Evolutionary conservation across 148 eudicot species (phyloP).

Genomic region (Cornus suecica): DNA sequence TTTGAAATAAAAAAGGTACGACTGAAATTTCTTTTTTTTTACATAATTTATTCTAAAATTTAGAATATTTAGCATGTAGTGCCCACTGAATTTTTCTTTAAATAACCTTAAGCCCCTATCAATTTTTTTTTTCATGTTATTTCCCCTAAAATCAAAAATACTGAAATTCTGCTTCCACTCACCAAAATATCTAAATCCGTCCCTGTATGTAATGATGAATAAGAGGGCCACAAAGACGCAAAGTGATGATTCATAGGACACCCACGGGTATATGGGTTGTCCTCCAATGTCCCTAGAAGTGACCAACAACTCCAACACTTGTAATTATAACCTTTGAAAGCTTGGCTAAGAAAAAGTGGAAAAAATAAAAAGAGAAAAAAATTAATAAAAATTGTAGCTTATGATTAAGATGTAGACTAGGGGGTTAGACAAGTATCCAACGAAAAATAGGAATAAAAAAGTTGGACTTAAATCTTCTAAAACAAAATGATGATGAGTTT

Average conservation of each 20-base stretch:
- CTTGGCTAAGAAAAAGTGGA: slow-evolving; percentile 11
- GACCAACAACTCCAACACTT: slow-evolving; percentile 12
- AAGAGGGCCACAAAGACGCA: slow-evolving; percentile 1
- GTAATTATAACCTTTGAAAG: slow-evolving; percentile 32
- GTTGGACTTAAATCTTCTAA: slow-evolving; percentile 15
- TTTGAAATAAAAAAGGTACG: too few species aligned
- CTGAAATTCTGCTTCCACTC: too few species aligned
- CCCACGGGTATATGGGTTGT: slow-evolving; percentile 18
- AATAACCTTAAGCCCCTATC: too few species aligned
- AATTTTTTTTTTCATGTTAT: too few species aligned
- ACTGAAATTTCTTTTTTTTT: too few species aligned
- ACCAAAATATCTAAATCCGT: neutral
- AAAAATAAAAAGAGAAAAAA: neutral
- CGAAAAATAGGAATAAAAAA: slow-evolving; percentile 3
- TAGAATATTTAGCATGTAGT: too few species aligned
- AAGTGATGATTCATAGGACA: slow-evolving; percentile 17
- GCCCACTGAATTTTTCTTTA: too few species aligned
- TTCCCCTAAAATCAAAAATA: too few species aligned
- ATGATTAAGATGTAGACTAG: slow-evolving; percentile 38
- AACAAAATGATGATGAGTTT: slow-evolving; percentile 26
- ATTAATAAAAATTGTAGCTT: slow-evolving; percentile 8
- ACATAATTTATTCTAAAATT: too few species aligned
- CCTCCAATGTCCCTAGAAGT: slow-evolving; percentile 18
- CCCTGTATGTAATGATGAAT: neutral
- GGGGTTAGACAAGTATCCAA: slow-evolving; percentile 14